phyloP scores from a whole-genome alignment of 169 alveolate genomes.

The Cryptosporidium muris region DNA sequence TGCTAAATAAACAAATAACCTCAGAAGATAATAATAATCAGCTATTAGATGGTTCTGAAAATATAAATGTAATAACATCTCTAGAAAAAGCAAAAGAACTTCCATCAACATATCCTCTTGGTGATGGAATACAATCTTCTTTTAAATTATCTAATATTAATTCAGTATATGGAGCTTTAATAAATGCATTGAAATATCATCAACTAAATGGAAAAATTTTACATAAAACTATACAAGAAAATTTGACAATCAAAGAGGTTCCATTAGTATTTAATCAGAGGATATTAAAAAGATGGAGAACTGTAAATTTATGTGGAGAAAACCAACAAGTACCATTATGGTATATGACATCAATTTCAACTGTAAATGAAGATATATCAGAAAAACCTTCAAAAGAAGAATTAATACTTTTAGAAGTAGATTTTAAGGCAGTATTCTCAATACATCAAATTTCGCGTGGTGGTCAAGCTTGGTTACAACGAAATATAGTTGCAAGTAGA shows the following conservation, averaged over 20 bases:
- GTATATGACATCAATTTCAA: conserved; percentile 2
- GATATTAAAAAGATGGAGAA: conserved; percentile 56
- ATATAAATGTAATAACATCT: too few species aligned
- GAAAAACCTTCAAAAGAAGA: conserved; percentile 2
- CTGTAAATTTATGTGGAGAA: conserved; percentile 24
- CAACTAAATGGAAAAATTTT: conserved; percentile 15
- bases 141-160: conserved; percentile 33
- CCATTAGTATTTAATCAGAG: conserved; percentile 35
- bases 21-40: too few species aligned
- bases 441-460: conserved; percentile 46
- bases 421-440: conserved; percentile 30
- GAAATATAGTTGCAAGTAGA: conserved; percentile 33
- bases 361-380: background rate
- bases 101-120: conserved; percentile 36
- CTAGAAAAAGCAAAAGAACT: background rate
- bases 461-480: conserved; percentile 55
- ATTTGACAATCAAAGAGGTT: conserved; percentile 18
- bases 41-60: too few species aligned
- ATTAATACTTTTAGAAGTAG: conserved; percentile 24
- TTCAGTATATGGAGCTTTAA: conserved; percentile 50
- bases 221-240: conserved; percentile 14
- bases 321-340: conserved; percentile 37
- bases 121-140: background rate
- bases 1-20: too few species aligned
- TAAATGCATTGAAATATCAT: conserved; percentile 24